Percentiles rank a stretch among this genome's conserved stretches.
These are phyloP conservation scores for Mrakia hoshinonis DNA, from an alignment of 768 basidiomycete species.

Conservation along the genomic window DNA sequence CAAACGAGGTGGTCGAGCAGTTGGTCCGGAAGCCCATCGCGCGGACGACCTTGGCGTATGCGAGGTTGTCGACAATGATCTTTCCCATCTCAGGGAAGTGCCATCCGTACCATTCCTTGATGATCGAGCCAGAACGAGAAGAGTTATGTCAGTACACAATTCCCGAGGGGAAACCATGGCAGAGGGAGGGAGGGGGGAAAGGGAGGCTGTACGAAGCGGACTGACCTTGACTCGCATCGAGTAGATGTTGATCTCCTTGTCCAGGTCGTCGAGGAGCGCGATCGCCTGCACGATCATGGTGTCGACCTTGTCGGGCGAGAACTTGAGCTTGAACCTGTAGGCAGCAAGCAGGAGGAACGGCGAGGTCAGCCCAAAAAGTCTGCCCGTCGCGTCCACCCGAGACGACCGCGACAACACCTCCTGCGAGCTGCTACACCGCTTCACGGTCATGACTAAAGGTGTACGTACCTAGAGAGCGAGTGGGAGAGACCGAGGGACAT, in stretches of 20 bases:
- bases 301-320: slow-evolving; percentile 98
- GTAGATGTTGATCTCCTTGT: slow-evolving; percentile 99
- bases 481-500: slow-evolving; percentile 98
- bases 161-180: too few relatives aligned
- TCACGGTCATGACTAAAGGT: not conserved
- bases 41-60: slow-evolving; percentile 89
- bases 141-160: too few relatives aligned
- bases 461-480: slow-evolving; percentile 72
- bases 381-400: not conserved
- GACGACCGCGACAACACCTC: not conserved
- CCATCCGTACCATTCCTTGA: slow-evolving; percentile 99
- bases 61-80: slow-evolving; percentile 93
- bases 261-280: slow-evolving; percentile 90
- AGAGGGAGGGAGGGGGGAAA: slow-evolving; percentile 7
- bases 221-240: slow-evolving; percentile 95
- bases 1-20: slow-evolving; percentile 73
- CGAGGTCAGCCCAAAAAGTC: not conserved
- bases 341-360: not conserved
- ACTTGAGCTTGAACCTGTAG: slow-evolving; percentile 90
- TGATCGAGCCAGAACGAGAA: not conserved
- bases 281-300: slow-evolving; percentile 99
- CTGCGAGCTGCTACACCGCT: too few relatives aligned
- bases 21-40: slow-evolving; percentile 97
- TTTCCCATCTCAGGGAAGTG: slow-evolving; percentile 99
- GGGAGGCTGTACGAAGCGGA: slow-evolving; percentile 1